Conservation (phyloP, 1,284 basidiomycete genomes). For the Ganoderma meredithae region DNA sequence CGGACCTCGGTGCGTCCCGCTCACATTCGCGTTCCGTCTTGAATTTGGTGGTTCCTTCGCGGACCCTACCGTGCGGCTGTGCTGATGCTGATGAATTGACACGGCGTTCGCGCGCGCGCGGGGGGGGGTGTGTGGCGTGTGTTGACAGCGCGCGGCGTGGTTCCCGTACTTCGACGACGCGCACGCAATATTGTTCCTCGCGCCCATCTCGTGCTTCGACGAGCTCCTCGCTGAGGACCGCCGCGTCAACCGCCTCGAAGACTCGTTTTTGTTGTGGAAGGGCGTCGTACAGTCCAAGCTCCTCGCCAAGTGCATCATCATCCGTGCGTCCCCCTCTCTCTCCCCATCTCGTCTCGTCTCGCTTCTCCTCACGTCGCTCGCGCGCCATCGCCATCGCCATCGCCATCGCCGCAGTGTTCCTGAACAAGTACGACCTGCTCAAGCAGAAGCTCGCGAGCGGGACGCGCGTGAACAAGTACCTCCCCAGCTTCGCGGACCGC, state of each 20-base stretch:
- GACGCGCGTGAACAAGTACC: constrained; percentile 42
- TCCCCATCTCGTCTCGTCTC: background rate
- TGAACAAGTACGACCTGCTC: constrained; percentile 72
- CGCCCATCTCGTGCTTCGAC: constrained; percentile 73
- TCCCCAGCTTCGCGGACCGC: constrained; percentile 65
- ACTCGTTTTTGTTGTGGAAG: constrained; percentile 71
- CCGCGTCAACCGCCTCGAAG: constrained; percentile 67
- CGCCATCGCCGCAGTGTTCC: constrained; percentile 49
- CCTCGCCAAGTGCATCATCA: constrained; percentile 61
- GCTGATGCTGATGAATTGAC: background rate
- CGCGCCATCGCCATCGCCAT: background rate
- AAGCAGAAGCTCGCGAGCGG: constrained; percentile 46
- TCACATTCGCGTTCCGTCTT: too few relatives aligned
- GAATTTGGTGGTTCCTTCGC: background rate
- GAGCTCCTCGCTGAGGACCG: constrained; percentile 68
- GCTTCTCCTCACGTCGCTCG: too few relatives aligned
- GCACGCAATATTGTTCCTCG: constrained; percentile 74
- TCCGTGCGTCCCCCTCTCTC: constrained; percentile 42
- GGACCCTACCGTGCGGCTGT: background rate
- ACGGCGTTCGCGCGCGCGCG: too few relatives aligned
- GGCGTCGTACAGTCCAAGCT: constrained; percentile 62
- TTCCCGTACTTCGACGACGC: constrained; percentile 75
- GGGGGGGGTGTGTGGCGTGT: background rate
- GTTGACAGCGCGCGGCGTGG: constrained; percentile 47
- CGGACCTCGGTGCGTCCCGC: constrained; percentile 40